phyloP scores from a whole-genome alignment of 345 rosid genomes.

The Eucalyptus fibrosa region DNA sequence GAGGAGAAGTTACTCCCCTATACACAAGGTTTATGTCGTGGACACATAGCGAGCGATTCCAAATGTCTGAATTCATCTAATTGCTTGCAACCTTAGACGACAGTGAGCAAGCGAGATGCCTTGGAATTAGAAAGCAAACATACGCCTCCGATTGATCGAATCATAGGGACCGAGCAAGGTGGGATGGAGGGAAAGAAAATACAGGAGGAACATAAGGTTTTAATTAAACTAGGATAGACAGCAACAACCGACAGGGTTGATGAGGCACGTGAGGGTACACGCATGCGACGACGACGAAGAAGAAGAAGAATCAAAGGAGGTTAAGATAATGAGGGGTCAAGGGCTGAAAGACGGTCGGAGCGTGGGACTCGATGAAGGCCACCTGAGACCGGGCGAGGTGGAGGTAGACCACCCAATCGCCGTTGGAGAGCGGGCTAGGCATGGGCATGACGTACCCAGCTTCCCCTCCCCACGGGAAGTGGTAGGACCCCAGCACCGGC shows the following conservation, averaged over 20 bases:
- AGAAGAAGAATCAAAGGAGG: not conserved
- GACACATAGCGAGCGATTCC: not conserved
- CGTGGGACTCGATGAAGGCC: slow-evolving; percentile 12
- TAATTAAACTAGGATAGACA: not conserved
- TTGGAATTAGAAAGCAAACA: not conserved
- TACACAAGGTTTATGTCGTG: not conserved
- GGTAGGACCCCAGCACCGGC: slow-evolving; percentile 43
- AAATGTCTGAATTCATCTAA: not conserved
- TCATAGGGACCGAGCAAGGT: not conserved
- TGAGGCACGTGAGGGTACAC: not conserved
- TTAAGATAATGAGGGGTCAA: slow-evolving; percentile 12
- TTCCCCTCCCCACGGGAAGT: slow-evolving; percentile 41
- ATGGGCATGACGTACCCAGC: slow-evolving; percentile 62
- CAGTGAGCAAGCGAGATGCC: not conserved
- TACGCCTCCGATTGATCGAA: not conserved
- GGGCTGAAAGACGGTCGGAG: slow-evolving; percentile 11
- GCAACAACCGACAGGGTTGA: not conserved
- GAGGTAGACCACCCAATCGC: slow-evolving; percentile 59
- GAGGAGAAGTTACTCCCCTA: not conserved
- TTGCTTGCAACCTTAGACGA: not conserved
- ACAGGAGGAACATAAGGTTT: not conserved
- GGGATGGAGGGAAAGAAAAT: not conserved
- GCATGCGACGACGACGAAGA: not conserved
- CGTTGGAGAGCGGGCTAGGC: slow-evolving; percentile 34
- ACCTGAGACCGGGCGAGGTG: slow-evolving; percentile 13